Conservation (phyloP, 1,139 yeast genomes). For the Taphrina betulina region DNA sequence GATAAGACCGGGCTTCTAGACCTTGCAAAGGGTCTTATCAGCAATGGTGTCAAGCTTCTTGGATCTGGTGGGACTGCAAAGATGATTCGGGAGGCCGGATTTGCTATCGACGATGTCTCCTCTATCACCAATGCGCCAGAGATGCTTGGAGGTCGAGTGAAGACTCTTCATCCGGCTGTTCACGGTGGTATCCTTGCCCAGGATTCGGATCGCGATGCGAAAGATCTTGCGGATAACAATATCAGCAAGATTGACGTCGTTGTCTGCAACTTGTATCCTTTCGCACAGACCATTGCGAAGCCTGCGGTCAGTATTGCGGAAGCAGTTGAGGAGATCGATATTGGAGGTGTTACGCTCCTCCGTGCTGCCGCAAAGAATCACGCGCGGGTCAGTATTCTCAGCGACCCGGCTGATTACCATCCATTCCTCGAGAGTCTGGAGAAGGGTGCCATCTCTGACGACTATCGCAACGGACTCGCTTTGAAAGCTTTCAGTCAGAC, state of each 20-base stretch:
- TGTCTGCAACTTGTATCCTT: slow-evolving; percentile 95
- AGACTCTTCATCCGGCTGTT: slow-evolving; percentile 96
- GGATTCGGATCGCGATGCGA: slow-evolving; percentile 83
- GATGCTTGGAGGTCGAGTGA: slow-evolving; percentile 97
- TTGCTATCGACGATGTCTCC: slow-evolving; percentile 94
- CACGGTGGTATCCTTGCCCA: slow-evolving; percentile 87
- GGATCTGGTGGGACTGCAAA: slow-evolving; percentile 98
- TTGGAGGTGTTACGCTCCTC: slow-evolving; percentile 94
- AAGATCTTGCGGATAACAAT: slow-evolving; percentile 79
- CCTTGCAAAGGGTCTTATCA: slow-evolving; percentile 88
- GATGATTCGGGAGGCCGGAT: slow-evolving; percentile 93
- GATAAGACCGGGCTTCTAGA: slow-evolving; percentile 96
- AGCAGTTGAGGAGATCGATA: slow-evolving; percentile 97
- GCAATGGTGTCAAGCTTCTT: slow-evolving; percentile 81
- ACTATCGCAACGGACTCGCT: slow-evolving; percentile 78
- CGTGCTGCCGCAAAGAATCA: slow-evolving; percentile 99
- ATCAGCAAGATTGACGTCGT: slow-evolving; percentile 95
- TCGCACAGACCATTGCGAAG: slow-evolving; percentile 94
- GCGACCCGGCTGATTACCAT: slow-evolving; percentile 92
- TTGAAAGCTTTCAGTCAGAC: slow-evolving; percentile 97
- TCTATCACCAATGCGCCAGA: slow-evolving; percentile 97
- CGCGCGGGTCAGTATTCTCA: slow-evolving; percentile 87
- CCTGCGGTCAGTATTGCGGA: slow-evolving; percentile 93
- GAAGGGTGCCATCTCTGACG: slow-evolving; percentile 67
- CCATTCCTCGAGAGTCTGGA: slow-evolving; percentile 76